These are phyloP conservation scores for Naegleria lovaniensis DNA, from an alignment of 208 protist genomes.

Conservation along the genomic window DNA sequence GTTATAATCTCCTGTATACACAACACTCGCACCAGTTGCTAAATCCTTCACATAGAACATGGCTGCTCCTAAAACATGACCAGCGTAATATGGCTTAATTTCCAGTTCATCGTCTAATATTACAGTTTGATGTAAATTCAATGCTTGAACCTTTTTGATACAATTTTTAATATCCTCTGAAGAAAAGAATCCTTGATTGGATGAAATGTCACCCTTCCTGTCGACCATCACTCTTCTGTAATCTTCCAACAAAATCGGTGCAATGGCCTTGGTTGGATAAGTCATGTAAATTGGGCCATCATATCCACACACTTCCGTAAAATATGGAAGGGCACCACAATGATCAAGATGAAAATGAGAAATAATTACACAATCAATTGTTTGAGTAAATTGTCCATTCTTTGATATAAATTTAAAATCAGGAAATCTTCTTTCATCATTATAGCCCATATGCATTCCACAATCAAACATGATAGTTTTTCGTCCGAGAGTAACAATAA, in stretches of 20 bases:
- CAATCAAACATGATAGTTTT: slow-evolving; percentile 83
- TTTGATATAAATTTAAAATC: slow-evolving; percentile 65
- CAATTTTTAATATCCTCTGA: slow-evolving; percentile 61
- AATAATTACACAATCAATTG: slow-evolving; percentile 62
- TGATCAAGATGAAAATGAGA: slow-evolving; percentile 84
- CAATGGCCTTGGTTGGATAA: slow-evolving; percentile 61
- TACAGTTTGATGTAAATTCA: slow-evolving; percentile 64
- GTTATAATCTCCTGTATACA: slow-evolving; percentile 90
- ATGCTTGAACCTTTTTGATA: slow-evolving; percentile 60
- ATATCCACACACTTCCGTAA: slow-evolving; percentile 67
- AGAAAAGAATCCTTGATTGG: slow-evolving; percentile 63
- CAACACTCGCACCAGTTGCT: slow-evolving; percentile 46
- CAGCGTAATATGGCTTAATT: slow-evolving; percentile 80
- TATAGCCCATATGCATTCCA: slow-evolving; percentile 81
- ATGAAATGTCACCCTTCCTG: slow-evolving; percentile 40
- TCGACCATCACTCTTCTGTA: slow-evolving; percentile 69
- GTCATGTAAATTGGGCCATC: slow-evolving; percentile 74
- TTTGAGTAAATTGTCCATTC: slow-evolving; percentile 34
- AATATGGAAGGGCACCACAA: slow-evolving; percentile 73
- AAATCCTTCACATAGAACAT: slow-evolving; percentile 62
- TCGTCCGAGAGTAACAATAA: slow-evolving; percentile 67
- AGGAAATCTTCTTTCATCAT: slow-evolving; percentile 73
- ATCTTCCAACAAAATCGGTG: slow-evolving; percentile 74
- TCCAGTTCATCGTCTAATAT: slow-evolving; percentile 59
- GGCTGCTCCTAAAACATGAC: slow-evolving; percentile 75